Conservation (phyloP, 2,329 filamentous ascomycete genomes). For the Sarocladium brachiariae region DNA sequence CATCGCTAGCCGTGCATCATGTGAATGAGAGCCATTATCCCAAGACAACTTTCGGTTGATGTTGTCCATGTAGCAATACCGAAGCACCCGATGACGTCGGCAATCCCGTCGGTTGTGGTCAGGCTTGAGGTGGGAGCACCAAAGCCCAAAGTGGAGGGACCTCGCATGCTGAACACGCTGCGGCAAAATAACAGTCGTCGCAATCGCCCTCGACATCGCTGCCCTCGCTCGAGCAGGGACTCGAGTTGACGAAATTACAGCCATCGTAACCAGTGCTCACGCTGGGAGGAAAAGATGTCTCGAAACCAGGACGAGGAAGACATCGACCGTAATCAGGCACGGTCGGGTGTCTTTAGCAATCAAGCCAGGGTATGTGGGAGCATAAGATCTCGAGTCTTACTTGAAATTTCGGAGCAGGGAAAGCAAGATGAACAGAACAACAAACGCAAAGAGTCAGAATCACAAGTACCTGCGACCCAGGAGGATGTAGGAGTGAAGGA, state of each 20-base stretch:
- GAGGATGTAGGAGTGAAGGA: conserved; percentile 7
- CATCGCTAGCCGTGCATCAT: conserved; percentile 28
- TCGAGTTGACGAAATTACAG: conserved; percentile 19
- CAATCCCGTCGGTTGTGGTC: conserved; percentile 27
- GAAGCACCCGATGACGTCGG: conserved; percentile 34
- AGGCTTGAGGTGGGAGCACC: conserved; percentile 35
- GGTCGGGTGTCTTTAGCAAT: background rate
- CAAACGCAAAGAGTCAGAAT: background rate
- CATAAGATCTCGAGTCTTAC: background rate
- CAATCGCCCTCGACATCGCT: background rate
- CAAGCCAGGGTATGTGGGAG: background rate
- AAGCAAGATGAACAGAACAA: background rate
- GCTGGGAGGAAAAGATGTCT: background rate
- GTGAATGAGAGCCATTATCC: conserved; percentile 32
- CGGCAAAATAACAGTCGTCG: background rate
- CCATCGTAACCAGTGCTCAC: background rate
- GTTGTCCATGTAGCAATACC: conserved; percentile 39
- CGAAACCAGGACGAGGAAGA: background rate
- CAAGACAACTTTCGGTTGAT: conserved; percentile 38
- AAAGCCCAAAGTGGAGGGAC: conserved; percentile 41
- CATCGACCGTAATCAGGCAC: background rate
- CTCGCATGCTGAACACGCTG: conserved; percentile 16
- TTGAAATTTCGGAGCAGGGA: background rate
- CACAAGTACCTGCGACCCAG: background rate
- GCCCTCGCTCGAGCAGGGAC: conserved; percentile 22